Evolutionary conservation across 1,284 basidiomycete species (phyloP), one percentile per base, ranked within the genome.

Genomic region (Puccinia triticina): DNA sequence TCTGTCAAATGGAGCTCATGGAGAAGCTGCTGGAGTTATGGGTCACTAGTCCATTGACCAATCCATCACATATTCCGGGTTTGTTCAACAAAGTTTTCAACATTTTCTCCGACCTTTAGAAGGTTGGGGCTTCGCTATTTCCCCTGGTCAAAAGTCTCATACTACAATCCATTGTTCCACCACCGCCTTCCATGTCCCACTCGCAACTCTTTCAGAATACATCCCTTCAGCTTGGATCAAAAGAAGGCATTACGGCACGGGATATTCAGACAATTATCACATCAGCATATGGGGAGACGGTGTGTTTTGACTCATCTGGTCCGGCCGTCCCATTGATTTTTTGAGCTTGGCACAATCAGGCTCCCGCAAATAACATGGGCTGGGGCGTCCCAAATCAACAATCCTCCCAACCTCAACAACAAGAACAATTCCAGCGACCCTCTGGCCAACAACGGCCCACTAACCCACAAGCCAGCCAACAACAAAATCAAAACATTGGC

Each of bases 71-170:
- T 10, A 21, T 71, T 2, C 40, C 34, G 16, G 26, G 16, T 5
- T 32, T 71, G n/a, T 71, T 71, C 43, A 71, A 71, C 26, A 18
- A 48, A 11, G 14, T 71, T 7, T 71, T 71, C 23, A 43, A 71
- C 2, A 26, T 48, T 21, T 71, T 71, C 48, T 23, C n/a, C n/a
- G n/a, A n/a, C n/a, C n/a, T n/a, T n/a, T n/a, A n/a, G n/a, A n/a
- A n/a, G n/a, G n/a, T n/a, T 18, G 5, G 40, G 12, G 67, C 67
- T 23, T 16, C 23, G 14, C 16, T 71, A 0, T 48, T 43, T 12
- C 67, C 40, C 11, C 16, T 71, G 16, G 67, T 48, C 10, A 43
- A 71, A 26, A 46, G 37, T 18, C 67, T 71, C 11, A 46, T 71
- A 1, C 43, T 71, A 1, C 67, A 71, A 48, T 18, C 40, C 1